Evolutionary conservation across 1,284 basidiomycete species (phyloP), one percentile per base, ranked within the genome.

Genomic region (Trichosporon sp.): DNA sequence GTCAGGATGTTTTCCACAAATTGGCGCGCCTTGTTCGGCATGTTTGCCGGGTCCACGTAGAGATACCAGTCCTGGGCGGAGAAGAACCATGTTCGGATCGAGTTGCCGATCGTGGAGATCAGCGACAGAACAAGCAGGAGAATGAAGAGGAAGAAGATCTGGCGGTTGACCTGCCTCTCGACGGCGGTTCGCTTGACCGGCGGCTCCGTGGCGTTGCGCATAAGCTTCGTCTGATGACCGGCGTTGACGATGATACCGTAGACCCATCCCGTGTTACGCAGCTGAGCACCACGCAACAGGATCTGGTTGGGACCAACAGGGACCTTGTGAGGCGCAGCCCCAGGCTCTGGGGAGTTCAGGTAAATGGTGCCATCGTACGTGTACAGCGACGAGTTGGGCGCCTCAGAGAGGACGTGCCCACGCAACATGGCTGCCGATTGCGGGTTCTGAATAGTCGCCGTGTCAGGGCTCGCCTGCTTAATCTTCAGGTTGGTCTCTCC

Each of bases 401-500:
- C 94, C 83, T 99, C 97, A 1, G 93, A 96, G 56, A 92, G 89
- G 37, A 99, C 86, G 51, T 91, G 89, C 4, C 97, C 97, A 21
- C 89, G 90, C 0, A 99, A 87, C 2, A 89, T 84, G 6, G 88
- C 88, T 31, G 94, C 91, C 2, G 91, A 87, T 14, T 89, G 86
- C 0, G 96, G 94, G 0, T 92, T 89, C 10, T 90, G 94, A 56
- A 98, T 87, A 11, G 87, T 79, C 0, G 92, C 86, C 0, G 96
- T 98, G 32, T 93, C 90, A 0, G 92, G 87, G 16, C 92, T 92
- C 0, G 93, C 93, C 85, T 99, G 96, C 82, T 99, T 98, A 85
- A 99, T 98, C 86, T 99, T 99, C 76, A 99, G 87, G 80, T 99
- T 99, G 4, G 97, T 99, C 86, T 99, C 96, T 31, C 94, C 96